Conservation (phyloP, 345 rosid species). For the Gossypium arboreum region DNA sequence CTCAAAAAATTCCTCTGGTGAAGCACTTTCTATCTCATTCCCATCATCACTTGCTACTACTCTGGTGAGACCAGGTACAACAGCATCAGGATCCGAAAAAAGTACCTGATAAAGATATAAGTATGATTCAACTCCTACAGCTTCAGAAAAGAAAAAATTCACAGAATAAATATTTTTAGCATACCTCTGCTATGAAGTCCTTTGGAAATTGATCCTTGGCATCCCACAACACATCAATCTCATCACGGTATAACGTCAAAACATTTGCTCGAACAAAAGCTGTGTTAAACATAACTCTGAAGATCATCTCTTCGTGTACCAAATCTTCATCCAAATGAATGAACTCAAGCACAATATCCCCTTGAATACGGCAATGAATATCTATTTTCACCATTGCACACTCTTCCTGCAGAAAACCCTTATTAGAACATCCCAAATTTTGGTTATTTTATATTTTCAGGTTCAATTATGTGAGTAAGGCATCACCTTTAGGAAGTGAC, state of each 20-base stretch:
- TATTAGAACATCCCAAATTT: constrained; percentile 22
- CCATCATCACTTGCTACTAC: constrained; percentile 51
- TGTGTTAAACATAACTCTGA: constrained; percentile 90
- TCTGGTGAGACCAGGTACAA: constrained; percentile 56
- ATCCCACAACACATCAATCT: constrained; percentile 84
- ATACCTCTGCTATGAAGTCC: constrained; percentile 94
- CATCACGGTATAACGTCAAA: constrained; percentile 70
- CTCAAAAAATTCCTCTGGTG: constrained; percentile 97
- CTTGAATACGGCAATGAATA: constrained; percentile 78
- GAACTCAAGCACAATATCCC: constrained; percentile 95
- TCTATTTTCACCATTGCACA: constrained; percentile 73
- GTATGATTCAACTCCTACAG: constrained; percentile 67
- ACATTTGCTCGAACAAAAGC: constrained; percentile 81
- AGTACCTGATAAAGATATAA: constrained; percentile 80
- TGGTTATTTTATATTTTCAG: constrained; percentile 11
- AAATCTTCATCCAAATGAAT: constrained; percentile 74
- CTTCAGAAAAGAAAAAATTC: constrained; percentile 22
- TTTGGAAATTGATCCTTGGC: constrained; percentile 67
- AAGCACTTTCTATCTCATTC: constrained; percentile 55
- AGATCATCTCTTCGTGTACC: constrained; percentile 65
- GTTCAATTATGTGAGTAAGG: constrained; percentile 18
- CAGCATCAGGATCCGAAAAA: constrained; percentile 74
- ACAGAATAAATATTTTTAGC: constrained; percentile 30
- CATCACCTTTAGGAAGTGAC: constrained; percentile 65
- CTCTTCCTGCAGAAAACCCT: constrained; percentile 64